Evolutionary conservation across 768 basidiomycete species (phyloP), one percentile per base, ranked within the genome.

Genomic region (Auricularia sp.): DNA sequence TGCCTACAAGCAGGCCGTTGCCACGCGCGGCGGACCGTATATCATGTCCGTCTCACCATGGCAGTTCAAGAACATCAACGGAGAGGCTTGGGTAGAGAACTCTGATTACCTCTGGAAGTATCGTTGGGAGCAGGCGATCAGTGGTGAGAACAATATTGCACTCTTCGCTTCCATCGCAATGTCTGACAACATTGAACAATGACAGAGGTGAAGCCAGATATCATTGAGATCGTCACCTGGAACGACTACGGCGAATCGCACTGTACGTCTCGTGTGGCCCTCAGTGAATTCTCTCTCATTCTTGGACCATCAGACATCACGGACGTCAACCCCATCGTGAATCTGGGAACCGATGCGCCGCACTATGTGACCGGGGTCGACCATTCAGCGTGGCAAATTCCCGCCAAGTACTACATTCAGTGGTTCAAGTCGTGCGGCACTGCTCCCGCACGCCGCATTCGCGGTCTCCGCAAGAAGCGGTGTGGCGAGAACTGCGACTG

Each of bases 21-120:
- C 56, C 10, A 14, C 21, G n/a, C 36, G 65, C 21, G 39, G n/a
- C n/a, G 65, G 65, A 18, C 65, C 65, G 3, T 65, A 65, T 35
- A 65, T 65, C 24, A 65, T 65, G 65, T 61, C 44, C 39, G 65
- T 65, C 42, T 65, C 65, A 16, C 65, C 65, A 18, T 65, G 61
- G 62, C 65, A 65, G 47, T 65, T 65, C 65, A 65, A 65, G 65
- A 56, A 65, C 33, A 61, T 65, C 36, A 45, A 62, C 47, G 56
- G 56, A 1, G 29, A 59, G 29, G 56, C 56, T 5, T 65, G 65
- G 65, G 62, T 65, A 2, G 61, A 65, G 37, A 61, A 42, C 37
- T 39, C 61, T 7, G 65, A 65, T 44, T 62, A 61, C 35, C 61
- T 65, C 24, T 65, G 62, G 61, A 62, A 62, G 42, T 65, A 65